phyloP scores from a whole-genome alignment of 371 early-diverging fungal genomes.

The Actinomucor elegans region DNA sequence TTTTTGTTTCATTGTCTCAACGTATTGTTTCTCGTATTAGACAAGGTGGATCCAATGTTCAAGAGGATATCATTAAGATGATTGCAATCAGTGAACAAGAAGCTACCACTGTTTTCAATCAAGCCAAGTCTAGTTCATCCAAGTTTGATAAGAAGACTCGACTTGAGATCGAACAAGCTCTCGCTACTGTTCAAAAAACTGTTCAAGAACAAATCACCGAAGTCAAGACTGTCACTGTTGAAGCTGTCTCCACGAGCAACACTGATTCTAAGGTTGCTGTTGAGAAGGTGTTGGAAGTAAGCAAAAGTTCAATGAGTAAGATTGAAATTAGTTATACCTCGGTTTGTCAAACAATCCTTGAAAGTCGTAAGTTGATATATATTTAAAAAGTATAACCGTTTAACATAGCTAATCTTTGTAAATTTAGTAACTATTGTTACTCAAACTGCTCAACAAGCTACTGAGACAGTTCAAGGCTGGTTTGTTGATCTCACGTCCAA shows the following conservation, averaged over 20 bases:
- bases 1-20: constrained; percentile 19
- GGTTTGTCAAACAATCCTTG: constrained; percentile 20
- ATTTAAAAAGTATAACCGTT: background rate
- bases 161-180: constrained; percentile 17
- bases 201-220: constrained; percentile 25
- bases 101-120: constrained; percentile 13
- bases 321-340: constrained; percentile 20
- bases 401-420: background rate
- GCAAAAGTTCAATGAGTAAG: constrained; percentile 14
- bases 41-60: constrained; percentile 17
- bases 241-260: constrained; percentile 4
- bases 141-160: constrained; percentile 27
- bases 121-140: constrained; percentile 12
- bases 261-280: constrained; percentile 14
- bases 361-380: constrained; percentile 14
- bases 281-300: constrained; percentile 16
- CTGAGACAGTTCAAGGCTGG: constrained; percentile 24
- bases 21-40: constrained; percentile 20
- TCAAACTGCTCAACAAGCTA: constrained; percentile 25
- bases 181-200: constrained; percentile 22
- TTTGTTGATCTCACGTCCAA: constrained; percentile 8
- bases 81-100: constrained; percentile 13
- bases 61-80: constrained; percentile 22
- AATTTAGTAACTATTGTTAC: constrained; percentile 4
- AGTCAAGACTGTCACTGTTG: constrained; percentile 19